Percentiles rank a stretch among this genome's conserved stretches.
Evolutionary conservation across 83 land plant species (phyloP).

Genomic region (Isoetes engelmannii): DNA sequence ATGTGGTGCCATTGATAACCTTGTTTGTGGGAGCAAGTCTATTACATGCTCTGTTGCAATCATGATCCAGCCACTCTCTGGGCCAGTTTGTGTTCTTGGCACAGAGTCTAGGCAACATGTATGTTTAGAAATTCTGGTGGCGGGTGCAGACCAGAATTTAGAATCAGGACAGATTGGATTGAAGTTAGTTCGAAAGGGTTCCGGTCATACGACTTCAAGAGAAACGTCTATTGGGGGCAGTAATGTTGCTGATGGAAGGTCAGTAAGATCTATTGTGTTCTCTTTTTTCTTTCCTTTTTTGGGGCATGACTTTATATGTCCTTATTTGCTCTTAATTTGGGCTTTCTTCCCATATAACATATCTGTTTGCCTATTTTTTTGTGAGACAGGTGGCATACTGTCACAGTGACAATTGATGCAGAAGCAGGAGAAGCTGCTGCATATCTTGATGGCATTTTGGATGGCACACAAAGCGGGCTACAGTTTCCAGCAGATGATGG

Average conservation of each 20-base stretch:
- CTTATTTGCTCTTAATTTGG: not conserved
- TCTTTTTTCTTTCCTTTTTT: not conserved
- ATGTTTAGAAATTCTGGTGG: slow-evolving; percentile 86
- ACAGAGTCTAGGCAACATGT: slow-evolving; percentile 64
- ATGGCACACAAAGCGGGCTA: slow-evolving; percentile 68
- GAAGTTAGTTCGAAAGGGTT: slow-evolving; percentile 76
- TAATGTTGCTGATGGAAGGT: slow-evolving; percentile 98
- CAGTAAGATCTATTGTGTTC: slow-evolving; percentile 9
- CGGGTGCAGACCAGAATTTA: slow-evolving; percentile 94
- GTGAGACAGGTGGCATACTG: slow-evolving; percentile 88
- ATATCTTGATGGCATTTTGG: slow-evolving; percentile 77
- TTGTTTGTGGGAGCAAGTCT: slow-evolving; percentile 61
- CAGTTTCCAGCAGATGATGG: slow-evolving; percentile 51
- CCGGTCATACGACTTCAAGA: slow-evolving; percentile 75
- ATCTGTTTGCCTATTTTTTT: not conserved
- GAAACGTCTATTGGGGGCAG: slow-evolving; percentile 82
- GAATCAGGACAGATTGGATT: slow-evolving; percentile 99
- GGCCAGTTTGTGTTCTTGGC: slow-evolving; percentile 92
- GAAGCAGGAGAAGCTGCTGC: slow-evolving; percentile 85
- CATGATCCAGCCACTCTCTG: slow-evolving; percentile 93
- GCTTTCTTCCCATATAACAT: not conserved
- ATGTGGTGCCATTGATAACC: slow-evolving; percentile 75
- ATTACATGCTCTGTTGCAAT: slow-evolving; percentile 80
- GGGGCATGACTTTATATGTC: not conserved
- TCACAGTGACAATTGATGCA: slow-evolving; percentile 89